Conservation (phyloP, 306 rosid species). For the Leucaena leucocephala region DNA sequence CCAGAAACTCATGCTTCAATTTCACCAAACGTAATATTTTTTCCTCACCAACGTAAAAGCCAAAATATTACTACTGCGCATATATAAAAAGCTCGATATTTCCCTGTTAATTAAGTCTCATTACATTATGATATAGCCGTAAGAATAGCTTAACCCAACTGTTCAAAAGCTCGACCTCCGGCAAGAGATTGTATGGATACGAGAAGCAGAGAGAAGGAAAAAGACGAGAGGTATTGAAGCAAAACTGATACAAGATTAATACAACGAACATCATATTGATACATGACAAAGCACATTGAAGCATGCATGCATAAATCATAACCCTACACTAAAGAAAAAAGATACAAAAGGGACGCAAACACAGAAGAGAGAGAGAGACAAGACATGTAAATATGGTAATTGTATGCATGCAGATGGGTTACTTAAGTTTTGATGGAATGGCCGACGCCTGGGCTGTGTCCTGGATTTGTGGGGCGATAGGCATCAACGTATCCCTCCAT, state of each 20-base stretch:
- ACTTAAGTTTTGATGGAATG: conserved; percentile 56
- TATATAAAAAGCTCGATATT: no score
- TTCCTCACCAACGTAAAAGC: neutral
- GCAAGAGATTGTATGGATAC: neutral
- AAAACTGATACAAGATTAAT: neutral
- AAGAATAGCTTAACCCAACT: neutral
- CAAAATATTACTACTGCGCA: no score
- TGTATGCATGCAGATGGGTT: neutral
- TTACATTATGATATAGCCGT: neutral
- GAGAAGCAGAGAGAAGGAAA: neutral
- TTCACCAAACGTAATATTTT: no score
- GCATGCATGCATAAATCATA: conserved; percentile 28
- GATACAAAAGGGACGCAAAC: neutral
- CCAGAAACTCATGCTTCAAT: no score
- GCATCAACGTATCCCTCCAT: conserved; percentile 49
- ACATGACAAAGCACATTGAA: conserved; percentile 10
- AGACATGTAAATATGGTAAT: neutral
- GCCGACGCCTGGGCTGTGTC: conserved; percentile 87
- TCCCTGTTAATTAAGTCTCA: neutral
- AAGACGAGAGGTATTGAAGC: conserved; percentile 6
- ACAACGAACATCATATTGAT: conserved; percentile 22
- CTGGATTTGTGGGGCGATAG: conserved; percentile 71
- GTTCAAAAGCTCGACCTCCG: neutral
- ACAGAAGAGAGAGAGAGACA: neutral
- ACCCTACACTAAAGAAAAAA: neutral